Percentiles rank a stretch among this genome's conserved stretches.
Evolutionary conservation across 2,329 filamentous ascomycete genomes (phyloP).

Genomic region (Phyllosticta ampelicida): DNA sequence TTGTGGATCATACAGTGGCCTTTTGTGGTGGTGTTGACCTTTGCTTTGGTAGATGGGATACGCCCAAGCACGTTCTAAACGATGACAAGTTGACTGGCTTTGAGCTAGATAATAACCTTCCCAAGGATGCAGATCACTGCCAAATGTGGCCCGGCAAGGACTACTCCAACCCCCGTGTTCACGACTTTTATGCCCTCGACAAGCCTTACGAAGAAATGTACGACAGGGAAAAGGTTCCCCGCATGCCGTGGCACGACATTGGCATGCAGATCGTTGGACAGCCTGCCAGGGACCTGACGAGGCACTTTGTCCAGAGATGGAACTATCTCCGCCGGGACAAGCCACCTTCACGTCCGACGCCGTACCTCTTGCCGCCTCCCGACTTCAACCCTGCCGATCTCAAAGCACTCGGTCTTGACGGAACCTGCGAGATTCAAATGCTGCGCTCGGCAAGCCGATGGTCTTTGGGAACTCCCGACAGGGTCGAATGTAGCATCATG

Average conservation of each 20-base stretch:
- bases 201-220: conserved; percentile 99
- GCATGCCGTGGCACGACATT: conserved; percentile 99
- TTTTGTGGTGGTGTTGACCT: conserved; percentile 94
- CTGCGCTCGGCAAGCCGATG: conserved; percentile 80
- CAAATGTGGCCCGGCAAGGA: conserved; percentile 97
- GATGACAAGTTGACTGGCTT: conserved; percentile 96
- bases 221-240: conserved; percentile 72
- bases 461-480: conserved; percentile 77
- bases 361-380: conserved; percentile 84
- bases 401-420: conserved; percentile 75
- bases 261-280: conserved; percentile 97
- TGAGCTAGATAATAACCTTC: conserved; percentile 53
- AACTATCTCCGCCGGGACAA: conserved; percentile 90
- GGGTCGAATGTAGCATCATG: conserved; percentile 89
- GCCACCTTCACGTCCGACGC: conserved; percentile 85
- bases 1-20: conserved; percentile 90
- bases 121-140: conserved; percentile 85
- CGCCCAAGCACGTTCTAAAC: conserved; percentile 77
- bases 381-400: conserved; percentile 82
- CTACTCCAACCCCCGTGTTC: conserved; percentile 91
- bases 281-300: conserved; percentile 82
- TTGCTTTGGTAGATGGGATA: conserved; percentile 96
- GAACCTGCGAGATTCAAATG: conserved; percentile 94
- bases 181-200: conserved; percentile 87
- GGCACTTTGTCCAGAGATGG: conserved; percentile 96